These are phyloP conservation scores for Trichosporon faecale DNA, from an alignment of 1,284 basidiomycete species.

Conservation along the genomic window DNA sequence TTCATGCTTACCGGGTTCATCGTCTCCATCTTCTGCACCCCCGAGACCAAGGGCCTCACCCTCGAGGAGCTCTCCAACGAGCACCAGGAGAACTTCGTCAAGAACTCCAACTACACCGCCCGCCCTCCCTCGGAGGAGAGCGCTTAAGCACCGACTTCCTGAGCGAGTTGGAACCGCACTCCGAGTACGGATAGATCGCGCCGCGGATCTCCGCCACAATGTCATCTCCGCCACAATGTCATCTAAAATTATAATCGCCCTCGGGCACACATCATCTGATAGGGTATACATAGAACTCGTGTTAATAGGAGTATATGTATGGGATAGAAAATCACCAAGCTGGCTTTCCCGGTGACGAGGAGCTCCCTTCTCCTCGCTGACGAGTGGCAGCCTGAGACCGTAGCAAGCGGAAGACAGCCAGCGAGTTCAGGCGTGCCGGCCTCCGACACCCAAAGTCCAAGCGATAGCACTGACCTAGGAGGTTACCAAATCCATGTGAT, in stretches of 20 bases:
- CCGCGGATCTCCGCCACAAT: too few species aligned
- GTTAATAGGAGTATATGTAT: neutral
- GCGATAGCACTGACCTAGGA: too few species aligned
- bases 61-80: conserved; percentile 70
- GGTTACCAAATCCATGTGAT: too few species aligned
- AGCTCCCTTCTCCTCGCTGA: too few species aligned
- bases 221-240: too few species aligned
- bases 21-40: conserved; percentile 68
- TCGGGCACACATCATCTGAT: neutral
- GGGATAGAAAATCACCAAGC: neutral
- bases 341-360: too few species aligned
- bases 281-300: conserved; percentile 2
- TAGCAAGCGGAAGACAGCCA: too few species aligned
- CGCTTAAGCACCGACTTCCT: conserved; percentile 32
- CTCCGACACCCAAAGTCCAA: too few species aligned
- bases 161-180: too few species aligned
- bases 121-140: neutral
- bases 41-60: conserved; percentile 67
- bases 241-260: conserved; percentile 13
- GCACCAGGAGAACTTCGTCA: conserved; percentile 63
- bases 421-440: too few species aligned
- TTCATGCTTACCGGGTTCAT: conserved; percentile 75
- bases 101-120: conserved; percentile 23
- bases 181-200: too few species aligned
- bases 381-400: too few species aligned